Base-by-base conservation (phyloP, 306 rosid genomes). In the cucumber (Cucumis sativus) region DNA sequence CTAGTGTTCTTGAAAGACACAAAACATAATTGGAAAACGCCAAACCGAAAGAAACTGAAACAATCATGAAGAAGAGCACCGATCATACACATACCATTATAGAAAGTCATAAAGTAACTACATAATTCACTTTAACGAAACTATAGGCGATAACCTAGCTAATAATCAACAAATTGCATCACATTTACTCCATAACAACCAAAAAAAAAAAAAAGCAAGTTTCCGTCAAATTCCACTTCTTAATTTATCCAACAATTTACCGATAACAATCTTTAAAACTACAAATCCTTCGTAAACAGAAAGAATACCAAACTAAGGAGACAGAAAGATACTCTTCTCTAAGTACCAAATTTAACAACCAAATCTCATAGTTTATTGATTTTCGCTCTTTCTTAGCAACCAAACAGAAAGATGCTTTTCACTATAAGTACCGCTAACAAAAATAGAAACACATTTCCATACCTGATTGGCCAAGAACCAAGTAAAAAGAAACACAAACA, bases 31-130 rank as follows among this genome's bases (percentile, higher is more conserved):
- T 39, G 73, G 10, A 66, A 66, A 40, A 40, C 18, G 54, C 74
- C 74, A 67, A 67, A 64, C 70, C 70, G 70, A 63, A 63, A 63
- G 69, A 63, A 33, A 63, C 43, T 33, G 69, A 39, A 66, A 17
- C 12, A 39, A 67, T 67, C 16, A 67, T 20, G 55, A 41, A 67
- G 18, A 67, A 67, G 18, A 67, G 55, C 30, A 67, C 74, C 25
- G 73, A 67, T 40, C 15, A 67, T 40, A 40, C 74, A 68, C 57
- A 47, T 45, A 69, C 57, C 52, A 67, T 45, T 21, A 69, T 37
- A 8, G 52, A 39, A 66, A 63, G 43, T 33, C 69, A 18, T n/a
- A 67, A 40, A 40, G 73, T 33, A 40, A 67, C 73, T 40, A 13
- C 73, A 40, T 10, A 37, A 8, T 37, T 65, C 18, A 6, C 70